Evolutionary conservation across 768 basidiomycete species (phyloP).

Genomic region (Lentinus brumalis): DNA sequence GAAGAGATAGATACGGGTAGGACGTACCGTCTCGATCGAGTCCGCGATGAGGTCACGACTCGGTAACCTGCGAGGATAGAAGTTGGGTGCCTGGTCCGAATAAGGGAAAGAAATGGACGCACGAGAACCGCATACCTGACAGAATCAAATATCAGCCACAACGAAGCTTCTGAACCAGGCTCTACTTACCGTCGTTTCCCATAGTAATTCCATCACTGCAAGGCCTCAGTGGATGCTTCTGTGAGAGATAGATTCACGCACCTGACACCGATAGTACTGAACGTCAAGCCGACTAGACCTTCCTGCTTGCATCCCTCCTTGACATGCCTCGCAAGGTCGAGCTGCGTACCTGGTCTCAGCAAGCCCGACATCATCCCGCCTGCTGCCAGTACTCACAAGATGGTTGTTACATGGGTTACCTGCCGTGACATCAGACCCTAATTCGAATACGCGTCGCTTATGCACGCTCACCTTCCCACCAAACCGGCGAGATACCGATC

Average conservation of each 20-base stretch:
- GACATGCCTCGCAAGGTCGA: slow-evolving; percentile 76
- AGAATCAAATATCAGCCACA: neutral
- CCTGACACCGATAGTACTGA: slow-evolving; percentile 88
- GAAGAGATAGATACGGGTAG: too few species aligned
- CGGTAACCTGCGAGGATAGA: slow-evolving; percentile 58
- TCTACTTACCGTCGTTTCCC: slow-evolving; percentile 76
- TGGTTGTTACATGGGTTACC: slow-evolving; percentile 89
- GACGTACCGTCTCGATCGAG: slow-evolving; percentile 76
- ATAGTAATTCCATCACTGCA: slow-evolving; percentile 84
- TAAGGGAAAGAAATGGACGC: slow-evolving; percentile 31
- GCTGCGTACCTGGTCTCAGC: slow-evolving; percentile 39
- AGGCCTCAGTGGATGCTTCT: neutral
- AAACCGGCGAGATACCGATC: slow-evolving; percentile 87
- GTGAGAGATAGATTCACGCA: slow-evolving; percentile 29
- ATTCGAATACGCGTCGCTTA: slow-evolving; percentile 17
- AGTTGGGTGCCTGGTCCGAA: neutral
- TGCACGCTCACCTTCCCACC: slow-evolving; percentile 79
- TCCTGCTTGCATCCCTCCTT: slow-evolving; percentile 84
- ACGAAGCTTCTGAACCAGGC: neutral
- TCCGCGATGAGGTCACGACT: slow-evolving; percentile 90
- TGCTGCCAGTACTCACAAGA: slow-evolving; percentile 47
- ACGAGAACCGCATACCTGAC: slow-evolving; percentile 88
- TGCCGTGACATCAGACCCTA: slow-evolving; percentile 26
- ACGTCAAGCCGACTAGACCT: slow-evolving; percentile 78
- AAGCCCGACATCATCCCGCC: too few species aligned